Evolutionary conservation across 768 basidiomycete genomes (phyloP).

Genomic region (Naganishia onofrii): DNA sequence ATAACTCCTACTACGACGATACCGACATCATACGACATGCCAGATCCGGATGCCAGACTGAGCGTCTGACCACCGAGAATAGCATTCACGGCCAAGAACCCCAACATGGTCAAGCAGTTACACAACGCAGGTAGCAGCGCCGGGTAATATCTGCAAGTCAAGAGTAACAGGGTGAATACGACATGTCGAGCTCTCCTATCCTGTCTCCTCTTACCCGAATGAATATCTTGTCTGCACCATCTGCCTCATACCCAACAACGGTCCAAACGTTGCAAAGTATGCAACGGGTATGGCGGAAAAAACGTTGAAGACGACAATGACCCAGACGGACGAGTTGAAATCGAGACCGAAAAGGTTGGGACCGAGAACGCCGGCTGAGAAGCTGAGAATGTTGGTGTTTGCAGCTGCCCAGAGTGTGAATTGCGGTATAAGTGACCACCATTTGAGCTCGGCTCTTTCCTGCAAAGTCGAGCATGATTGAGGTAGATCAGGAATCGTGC

Average conservation of each 20-base stretch:
- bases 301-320: conserved; percentile 68
- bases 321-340: conserved; percentile 61
- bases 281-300: conserved; percentile 62
- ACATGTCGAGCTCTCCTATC: conserved; percentile 34
- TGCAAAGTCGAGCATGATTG: conserved; percentile 13
- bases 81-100: conserved; percentile 66
- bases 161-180: conserved; percentile 10
- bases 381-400: conserved; percentile 47
- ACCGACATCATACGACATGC: conserved; percentile 61
- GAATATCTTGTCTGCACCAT: conserved; percentile 72
- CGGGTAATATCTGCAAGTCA: conserved; percentile 49
- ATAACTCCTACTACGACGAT: conserved; percentile 49
- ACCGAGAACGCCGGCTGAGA: conserved; percentile 62
- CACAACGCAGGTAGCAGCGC: conserved; percentile 53
- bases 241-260: conserved; percentile 73
- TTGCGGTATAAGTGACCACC: conserved; percentile 45
- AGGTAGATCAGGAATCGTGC: neutral
- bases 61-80: conserved; percentile 70
- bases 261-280: conserved; percentile 70
- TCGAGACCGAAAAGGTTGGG: conserved; percentile 64
- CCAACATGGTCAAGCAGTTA: conserved; percentile 63
- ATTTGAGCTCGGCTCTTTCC: conserved; percentile 42
- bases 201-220: conserved; percentile 55
- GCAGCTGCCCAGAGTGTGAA: conserved; percentile 47
- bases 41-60: conserved; percentile 58